Evolutionary conservation across 2,329 filamentous ascomycete genomes (phyloP).

Genomic region (Sporothrix brasiliensis): DNA sequence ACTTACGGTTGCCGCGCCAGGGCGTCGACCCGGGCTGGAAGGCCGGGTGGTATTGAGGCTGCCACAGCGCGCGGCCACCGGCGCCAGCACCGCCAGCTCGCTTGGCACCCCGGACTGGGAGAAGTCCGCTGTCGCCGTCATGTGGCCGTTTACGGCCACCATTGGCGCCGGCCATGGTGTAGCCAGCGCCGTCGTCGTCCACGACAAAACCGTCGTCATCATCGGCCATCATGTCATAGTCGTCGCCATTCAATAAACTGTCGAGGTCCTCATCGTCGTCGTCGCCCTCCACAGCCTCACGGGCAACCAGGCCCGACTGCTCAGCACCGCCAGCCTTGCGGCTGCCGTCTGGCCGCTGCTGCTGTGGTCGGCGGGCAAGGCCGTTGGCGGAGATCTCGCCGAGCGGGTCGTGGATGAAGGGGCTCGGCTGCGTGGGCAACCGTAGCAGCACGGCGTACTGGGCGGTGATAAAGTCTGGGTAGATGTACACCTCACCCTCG

Average conservation of each 20-base stretch:
- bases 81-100: conserved; percentile 46
- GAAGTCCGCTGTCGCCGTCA: conserved; percentile 53
- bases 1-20: conserved; percentile 91
- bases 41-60: conserved; percentile 74
- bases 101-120: conserved; percentile 51
- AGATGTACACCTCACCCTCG: conserved; percentile 91
- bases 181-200: conserved; percentile 93
- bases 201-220: conserved; percentile 80
- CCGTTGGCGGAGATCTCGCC: conserved; percentile 68
- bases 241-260: conserved; percentile 62
- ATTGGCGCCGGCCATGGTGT: conserved; percentile 57
- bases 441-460: conserved; percentile 61
- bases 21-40: conserved; percentile 96
- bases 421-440: conserved; percentile 70
- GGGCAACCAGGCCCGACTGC: conserved; percentile 27
- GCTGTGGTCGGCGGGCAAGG: conserved; percentile 30
- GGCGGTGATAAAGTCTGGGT: conserved; percentile 67
- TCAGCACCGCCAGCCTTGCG: neutral
- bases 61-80: conserved; percentile 41
- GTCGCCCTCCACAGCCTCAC: conserved; percentile 22
- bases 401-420: conserved; percentile 81
- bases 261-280: conserved; percentile 31
- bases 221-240: conserved; percentile 56
- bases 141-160: conserved; percentile 53
- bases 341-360: neutral